Conservation (phyloP, 2,329 filamentous ascomycete genomes). For the Phyllosticta capitalensis region DNA sequence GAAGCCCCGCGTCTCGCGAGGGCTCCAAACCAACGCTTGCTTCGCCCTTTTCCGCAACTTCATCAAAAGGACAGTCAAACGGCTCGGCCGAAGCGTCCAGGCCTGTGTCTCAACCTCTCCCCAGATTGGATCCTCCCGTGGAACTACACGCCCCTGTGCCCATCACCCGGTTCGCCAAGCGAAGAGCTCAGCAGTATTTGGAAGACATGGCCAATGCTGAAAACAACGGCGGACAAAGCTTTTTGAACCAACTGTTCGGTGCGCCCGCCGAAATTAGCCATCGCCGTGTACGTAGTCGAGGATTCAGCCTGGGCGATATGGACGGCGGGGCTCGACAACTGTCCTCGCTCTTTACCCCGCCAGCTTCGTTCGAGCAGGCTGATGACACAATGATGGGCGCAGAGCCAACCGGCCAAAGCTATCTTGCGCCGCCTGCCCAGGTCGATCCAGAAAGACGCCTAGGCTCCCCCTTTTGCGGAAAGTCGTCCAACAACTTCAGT, state of each 20-base stretch:
- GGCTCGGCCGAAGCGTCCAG: conserved; percentile 9
- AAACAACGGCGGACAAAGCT: conserved; percentile 24
- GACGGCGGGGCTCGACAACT: conserved; percentile 41
- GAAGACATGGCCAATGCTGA: conserved; percentile 42
- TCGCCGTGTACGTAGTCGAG: conserved; percentile 50
- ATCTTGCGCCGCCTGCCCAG: conserved; percentile 18
- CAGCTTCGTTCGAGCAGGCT: conserved; percentile 23
- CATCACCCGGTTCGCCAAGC: conserved; percentile 45
- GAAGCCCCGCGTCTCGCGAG: conserved; percentile 14
- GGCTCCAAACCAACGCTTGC: conserved; percentile 22
- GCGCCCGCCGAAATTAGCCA: conserved; percentile 41
- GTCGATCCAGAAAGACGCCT: conserved; percentile 35
- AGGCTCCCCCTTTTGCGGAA: conserved; percentile 38
- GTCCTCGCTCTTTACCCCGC: conserved; percentile 46
- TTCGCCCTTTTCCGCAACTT: conserved; percentile 30
- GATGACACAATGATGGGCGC: conserved; percentile 21
- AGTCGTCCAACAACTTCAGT: conserved; percentile 30
- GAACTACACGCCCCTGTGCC: conserved; percentile 44
- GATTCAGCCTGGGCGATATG: conserved; percentile 51
- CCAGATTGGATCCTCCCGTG: conserved; percentile 41
- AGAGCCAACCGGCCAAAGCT: conserved; percentile 15
- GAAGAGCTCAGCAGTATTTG: conserved; percentile 46
- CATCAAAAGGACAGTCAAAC: neutral
- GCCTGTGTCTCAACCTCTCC: conserved; percentile 8
- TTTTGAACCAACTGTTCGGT: conserved; percentile 37